Base-by-base conservation (phyloP, 139 green algal species). In the Cymbomonas tetramitiformis region DNA sequence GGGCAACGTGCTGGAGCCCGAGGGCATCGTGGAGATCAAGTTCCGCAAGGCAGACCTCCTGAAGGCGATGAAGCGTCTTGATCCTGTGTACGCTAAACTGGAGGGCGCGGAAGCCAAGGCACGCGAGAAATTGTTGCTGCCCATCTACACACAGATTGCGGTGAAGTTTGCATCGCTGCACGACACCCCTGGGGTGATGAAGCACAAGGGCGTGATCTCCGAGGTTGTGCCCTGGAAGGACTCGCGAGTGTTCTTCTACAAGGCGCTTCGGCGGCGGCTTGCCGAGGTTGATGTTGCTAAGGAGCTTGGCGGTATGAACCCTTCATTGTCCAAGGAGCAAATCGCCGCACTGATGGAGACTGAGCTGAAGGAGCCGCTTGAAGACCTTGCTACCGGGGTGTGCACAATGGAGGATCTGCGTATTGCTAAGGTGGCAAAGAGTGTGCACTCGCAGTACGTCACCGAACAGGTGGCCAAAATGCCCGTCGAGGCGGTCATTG, bases 1-100 rank as follows among this genome's bases (percentile, higher is more conserved):
- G 2, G 88, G 87, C 4, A 85, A 80, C 10, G 87, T 96, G 19
- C 72, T 96, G 43, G 88, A 96, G 72, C 83, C 88, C 0, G 86
- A 95, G 62, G 88, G 86, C 38, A 77, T 95, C 49, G 84, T 94
- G 30, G 88, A 95, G 65, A 96, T 96, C 77, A 96, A 96, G 77
- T 96, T 90, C 80, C 65, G 85, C 18, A 48, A 48, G 2, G 55
- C 69, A 0, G 85, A 94, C 48, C 73, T 95, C 25, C 29, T 88
- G 1, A 62, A 59, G 23, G 71, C 79, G 43, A 96, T 96, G 84
- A 70, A 84, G 66, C 77, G 83, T 59, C 51, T 86, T 10, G 81
- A 90, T 51, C 79, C 80, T 0, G 59, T 72, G 31, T 32, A 4
- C 29, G 39, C 24, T 24, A 38, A 26, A 23, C 38, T 5, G 56